Base-by-base conservation (phyloP, 2,329 filamentous ascomycete genomes). In the Cordyceps pruinosa region DNA sequence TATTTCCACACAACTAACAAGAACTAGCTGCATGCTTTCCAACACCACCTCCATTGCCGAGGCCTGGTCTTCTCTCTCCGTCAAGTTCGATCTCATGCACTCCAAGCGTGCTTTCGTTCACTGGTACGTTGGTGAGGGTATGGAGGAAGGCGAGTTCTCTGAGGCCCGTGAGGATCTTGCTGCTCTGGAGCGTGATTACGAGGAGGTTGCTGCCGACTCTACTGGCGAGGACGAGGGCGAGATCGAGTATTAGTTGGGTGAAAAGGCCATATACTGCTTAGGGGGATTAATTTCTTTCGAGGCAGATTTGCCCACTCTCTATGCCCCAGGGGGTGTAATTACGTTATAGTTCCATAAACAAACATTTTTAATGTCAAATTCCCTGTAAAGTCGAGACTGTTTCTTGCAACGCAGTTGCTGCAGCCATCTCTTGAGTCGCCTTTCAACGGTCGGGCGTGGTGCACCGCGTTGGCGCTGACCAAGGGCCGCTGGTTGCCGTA, bases 81-180 rank as follows among this genome's bases (percentile, higher is more conserved):
- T 88, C 84, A 99, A 99, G 82, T 99, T 99, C 81, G 94, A 99
- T 72, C 90, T 99, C 74, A 99, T 99, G 94, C 97, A 97, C 87
- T 95, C 90, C 75, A 99, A 99, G 88, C 94, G 94, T 81, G 94
- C 94, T 62, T 99, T 99, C 79, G 94, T 99, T 64, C 94, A 99
- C 81, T 99, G 94, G 94, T 99, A 97, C 70, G 94, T 99, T 72
- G 94, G 94, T 80, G 94, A 97, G 83, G 94, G 94, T 86, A 99
- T 99, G 94, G 94, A 99, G 84, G 94, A 99, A 77, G 94, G 94
- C 77, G 94, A 99, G 79, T 99, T 99, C 85, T 96, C 90, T 58
- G 94, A 99, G 83, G 94, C 94, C 64, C 92, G 94, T 75, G 94
- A 99, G 81, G 94, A 99, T 79, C 81, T 99, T 75, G 94, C 94